Evolutionary conservation across 1,284 basidiomycete genomes (phyloP).

Genomic region (Tilletia setariae): DNA sequence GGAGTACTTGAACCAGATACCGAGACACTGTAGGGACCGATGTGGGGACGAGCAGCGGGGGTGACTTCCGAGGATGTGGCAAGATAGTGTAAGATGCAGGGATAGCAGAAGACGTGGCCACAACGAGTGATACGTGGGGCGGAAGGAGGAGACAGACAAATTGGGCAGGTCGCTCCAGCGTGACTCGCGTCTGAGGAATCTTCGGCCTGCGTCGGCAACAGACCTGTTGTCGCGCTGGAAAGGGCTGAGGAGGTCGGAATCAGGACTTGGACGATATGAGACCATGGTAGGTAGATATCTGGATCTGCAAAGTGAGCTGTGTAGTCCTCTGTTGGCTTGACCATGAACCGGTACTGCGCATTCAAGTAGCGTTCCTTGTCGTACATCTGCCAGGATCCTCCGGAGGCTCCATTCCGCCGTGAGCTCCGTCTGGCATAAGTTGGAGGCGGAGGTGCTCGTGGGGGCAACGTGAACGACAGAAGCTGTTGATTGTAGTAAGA

Average conservation of each 20-base stretch:
- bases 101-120: conserved; percentile 70
- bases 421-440: conserved; percentile 33
- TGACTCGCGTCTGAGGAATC: conserved; percentile 58
- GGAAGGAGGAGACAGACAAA: conserved; percentile 84
- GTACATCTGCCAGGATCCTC: conserved; percentile 33
- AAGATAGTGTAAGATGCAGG: conserved; percentile 70
- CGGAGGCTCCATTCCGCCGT: conserved; percentile 21
- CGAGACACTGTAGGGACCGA: not conserved
- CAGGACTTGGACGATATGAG: conserved; percentile 92
- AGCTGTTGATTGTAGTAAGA: conserved; percentile 23
- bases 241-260: conserved; percentile 67
- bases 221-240: conserved; percentile 24
- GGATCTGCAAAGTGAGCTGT: conserved; percentile 48
- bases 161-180: conserved; percentile 78
- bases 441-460: conserved; percentile 42
- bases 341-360: conserved; percentile 52
- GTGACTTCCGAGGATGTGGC: conserved; percentile 26
- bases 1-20: not conserved
- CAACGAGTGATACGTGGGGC: conserved; percentile 96
- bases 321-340: conserved; percentile 52
- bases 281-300: conserved; percentile 54
- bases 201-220: not conserved
- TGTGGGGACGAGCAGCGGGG: not conserved
- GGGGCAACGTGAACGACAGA: conserved; percentile 51
- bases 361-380: conserved; percentile 54